Evolutionary conservation across 2,329 filamentous ascomycete genomes (phyloP).

Genomic region (Claviceps humidiphila): DNA sequence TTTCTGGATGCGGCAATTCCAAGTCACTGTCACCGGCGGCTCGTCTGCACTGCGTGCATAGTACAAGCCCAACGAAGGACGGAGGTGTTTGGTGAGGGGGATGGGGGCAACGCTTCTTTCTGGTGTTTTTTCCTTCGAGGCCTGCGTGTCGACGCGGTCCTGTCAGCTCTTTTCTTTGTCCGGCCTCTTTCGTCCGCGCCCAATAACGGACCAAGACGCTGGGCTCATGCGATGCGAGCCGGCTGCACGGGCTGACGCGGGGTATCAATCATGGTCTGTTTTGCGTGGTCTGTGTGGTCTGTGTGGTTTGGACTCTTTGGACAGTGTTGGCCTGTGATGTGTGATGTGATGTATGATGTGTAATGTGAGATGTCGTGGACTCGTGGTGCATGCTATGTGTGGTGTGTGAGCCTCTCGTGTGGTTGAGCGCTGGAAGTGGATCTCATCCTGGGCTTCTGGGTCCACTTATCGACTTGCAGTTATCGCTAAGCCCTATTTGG

Average conservation of each 20-base stretch:
- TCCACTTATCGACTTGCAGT: not conserved
- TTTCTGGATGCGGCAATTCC: conserved; percentile 2
- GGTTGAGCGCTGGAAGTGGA: not conserved
- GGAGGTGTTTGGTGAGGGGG: conserved; percentile 1
- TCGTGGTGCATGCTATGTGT: not conserved
- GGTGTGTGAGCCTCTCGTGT: not conserved
- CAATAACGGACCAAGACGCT: not conserved
- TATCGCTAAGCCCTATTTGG: conserved; percentile 16
- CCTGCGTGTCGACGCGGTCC: not conserved
- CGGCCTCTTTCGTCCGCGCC: not conserved
- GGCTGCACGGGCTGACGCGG: not conserved
- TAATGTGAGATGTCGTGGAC: not conserved
- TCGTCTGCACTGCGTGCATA: conserved; percentile 4
- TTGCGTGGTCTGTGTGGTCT: not conserved
- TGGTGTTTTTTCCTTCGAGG: not conserved
- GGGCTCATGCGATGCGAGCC: not conserved
- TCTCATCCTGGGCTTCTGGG: not conserved
- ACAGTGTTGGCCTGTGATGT: too few species aligned
- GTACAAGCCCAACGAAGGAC: conserved; percentile 2
- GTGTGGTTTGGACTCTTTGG: not conserved
- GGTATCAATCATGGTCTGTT: not conserved
- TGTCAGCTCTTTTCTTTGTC: not conserved
- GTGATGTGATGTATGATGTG: not conserved
- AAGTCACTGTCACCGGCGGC: conserved; percentile 5
- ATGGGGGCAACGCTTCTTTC: not conserved